Evolutionary conservation across 257 asterid species (phyloP).

Genomic region (Gentiana dahurica): DNA sequence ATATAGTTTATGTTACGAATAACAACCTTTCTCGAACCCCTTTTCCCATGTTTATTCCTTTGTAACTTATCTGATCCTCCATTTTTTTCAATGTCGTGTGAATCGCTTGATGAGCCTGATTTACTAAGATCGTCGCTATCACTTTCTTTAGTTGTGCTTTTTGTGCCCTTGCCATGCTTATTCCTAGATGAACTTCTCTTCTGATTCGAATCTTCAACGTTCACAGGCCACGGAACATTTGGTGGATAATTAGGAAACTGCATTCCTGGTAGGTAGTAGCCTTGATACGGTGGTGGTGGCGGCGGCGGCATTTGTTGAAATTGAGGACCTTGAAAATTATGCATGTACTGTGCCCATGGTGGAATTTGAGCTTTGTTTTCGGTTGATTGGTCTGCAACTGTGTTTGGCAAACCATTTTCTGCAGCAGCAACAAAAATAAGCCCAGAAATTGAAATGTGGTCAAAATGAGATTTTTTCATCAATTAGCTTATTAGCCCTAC

Average conservation of each 20-base stretch:
- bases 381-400: conserved; percentile 30
- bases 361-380: conserved; percentile 42
- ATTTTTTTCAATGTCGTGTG: conserved; percentile 29
- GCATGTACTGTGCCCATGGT: conserved; percentile 50
- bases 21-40: conserved; percentile 57
- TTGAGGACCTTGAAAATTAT: conserved; percentile 44
- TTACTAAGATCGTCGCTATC: conserved; percentile 20
- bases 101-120: conserved; percentile 36
- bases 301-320: conserved; percentile 27
- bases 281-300: conserved; percentile 31
- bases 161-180: conserved; percentile 28
- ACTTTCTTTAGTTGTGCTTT: conserved; percentile 9
- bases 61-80: conserved; percentile 22
- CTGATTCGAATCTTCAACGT: conserved; percentile 27
- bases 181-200: conserved; percentile 23
- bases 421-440: conserved; percentile 3
- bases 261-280: conserved; percentile 49
- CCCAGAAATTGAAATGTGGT: too few relatives aligned
- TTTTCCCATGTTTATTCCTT: conserved; percentile 36
- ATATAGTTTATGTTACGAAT: conserved; percentile 79
- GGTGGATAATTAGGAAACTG: conserved; percentile 38
- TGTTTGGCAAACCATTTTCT: conserved; percentile 31
- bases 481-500: conserved; percentile 16
- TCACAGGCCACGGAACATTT: conserved; percentile 42
- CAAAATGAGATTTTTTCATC: too few relatives aligned